A percentile compares a stretch with the other conserved stretches of the same genome.
These are phyloP conservation scores for Colletotrichum australisinense DNA, from an alignment of 2,329 filamentous ascomycete species.

Conservation along the genomic window DNA sequence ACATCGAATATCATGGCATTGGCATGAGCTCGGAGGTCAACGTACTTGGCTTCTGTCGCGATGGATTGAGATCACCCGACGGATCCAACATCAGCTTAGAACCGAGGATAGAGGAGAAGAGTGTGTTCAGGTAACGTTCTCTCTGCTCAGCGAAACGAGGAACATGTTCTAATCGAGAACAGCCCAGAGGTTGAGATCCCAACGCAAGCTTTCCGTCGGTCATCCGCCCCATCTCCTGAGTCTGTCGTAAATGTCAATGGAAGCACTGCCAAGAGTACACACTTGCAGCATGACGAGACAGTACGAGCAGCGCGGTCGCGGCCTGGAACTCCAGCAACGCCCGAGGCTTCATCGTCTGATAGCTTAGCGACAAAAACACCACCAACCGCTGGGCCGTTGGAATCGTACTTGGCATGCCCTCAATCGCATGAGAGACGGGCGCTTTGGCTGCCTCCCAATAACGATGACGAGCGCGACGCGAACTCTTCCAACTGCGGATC, in stretches of 20 bases:
- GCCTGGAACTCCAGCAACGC: neutral
- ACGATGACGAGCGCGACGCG: neutral
- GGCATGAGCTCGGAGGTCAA: constrained; percentile 4
- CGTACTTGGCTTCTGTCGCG: neutral
- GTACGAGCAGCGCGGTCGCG: neutral
- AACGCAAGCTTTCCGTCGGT: constrained; percentile 1
- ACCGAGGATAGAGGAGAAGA: neutral
- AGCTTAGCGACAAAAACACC: neutral
- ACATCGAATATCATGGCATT: constrained; percentile 16
- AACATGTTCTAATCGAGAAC: neutral
- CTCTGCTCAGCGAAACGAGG: neutral
- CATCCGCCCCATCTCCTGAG: constrained; percentile 8
- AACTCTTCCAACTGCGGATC: neutral
- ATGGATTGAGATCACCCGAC: neutral
- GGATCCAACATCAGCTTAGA: constrained; percentile 6
- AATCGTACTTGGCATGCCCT: neutral
- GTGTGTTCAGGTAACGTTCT: neutral
- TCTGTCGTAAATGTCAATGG: neutral
- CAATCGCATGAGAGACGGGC: neutral
- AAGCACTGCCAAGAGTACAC: too few relatives aligned
- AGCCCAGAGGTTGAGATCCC: neutral
- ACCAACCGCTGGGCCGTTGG: neutral
- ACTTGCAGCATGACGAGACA: neutral
- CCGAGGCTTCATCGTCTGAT: neutral
- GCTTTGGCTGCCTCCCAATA: neutral